Base-by-base conservation (phyloP, 2,329 filamentous ascomycete genomes). In the Stachybotrys echinatus region DNA sequence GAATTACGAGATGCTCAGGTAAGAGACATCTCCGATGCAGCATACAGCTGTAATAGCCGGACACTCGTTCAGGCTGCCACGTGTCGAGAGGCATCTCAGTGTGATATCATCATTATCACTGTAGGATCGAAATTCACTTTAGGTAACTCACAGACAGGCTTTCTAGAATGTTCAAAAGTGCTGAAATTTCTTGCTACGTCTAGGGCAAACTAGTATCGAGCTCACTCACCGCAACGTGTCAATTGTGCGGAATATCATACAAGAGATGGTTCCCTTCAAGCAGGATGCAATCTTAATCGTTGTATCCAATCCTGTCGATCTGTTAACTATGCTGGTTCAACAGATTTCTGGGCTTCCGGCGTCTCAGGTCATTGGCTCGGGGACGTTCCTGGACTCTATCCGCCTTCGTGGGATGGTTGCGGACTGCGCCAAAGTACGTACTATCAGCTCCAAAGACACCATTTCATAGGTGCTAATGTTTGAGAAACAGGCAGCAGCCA, bases 271-370 rank as follows among this genome's bases (percentile, higher is more conserved):
- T 12, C 75, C 76, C 0, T 74, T 81, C 49, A 65, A 64, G 22
- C 60, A 67, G 4, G 68, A 77, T 48, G 67, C 75, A 0, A 71
- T 81, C 23, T 58, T 81, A 0, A 61, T 81, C 1, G 61, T 80
- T 2, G 75, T 80, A 4, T 71, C 78, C 3, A 80, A 80, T 57
- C 78, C 78, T 0, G 76, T 81, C 19, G 78, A 81, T 56, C 64
- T 81, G 23, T 64, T 81, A 31, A 79, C 78, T 2, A 71, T 73
- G 43, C 69, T 80, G 47, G 74, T 73, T 4, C 69, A 71, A 27
- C 64, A 73, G 43, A 59, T 76, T 17, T 74, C 74, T 0, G 71
- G 74, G 2, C 65, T 81, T 1, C 76, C 77, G 0, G 57, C 66
- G 37, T 61, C 55, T 10, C 77, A 79, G 52, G 76, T 81, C 12